Base-by-base conservation (phyloP, 1,139 yeast genomes). In the Nadsonia starkeyi-henricii region DNA sequence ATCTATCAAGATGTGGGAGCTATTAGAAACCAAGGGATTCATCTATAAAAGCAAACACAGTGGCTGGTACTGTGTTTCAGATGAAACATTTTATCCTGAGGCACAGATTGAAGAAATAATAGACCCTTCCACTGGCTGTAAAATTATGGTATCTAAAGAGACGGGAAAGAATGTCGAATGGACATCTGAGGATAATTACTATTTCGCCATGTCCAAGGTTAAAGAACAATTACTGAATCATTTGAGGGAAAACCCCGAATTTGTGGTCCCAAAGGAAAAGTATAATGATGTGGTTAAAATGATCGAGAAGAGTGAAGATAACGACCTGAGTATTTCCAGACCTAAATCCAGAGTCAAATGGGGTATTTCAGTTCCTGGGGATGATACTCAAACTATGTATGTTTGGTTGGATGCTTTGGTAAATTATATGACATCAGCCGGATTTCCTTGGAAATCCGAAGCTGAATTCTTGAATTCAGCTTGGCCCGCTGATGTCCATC, bases 401-500 rank as follows among this genome's bases (percentile, higher is more conserved):
- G 99, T 91, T 9, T 91, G 99, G 99, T 83, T 91, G 53, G 99
- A 91, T 66, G 99, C 99, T 0, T 71, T 91, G 48, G 72, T 85
- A 45, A 91, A 88, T 61, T 91, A 91, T 61, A 51, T 88, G 9
- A 85, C 96, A 0, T 77, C 86, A 0, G 71, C 81, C 2, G 88
- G 85, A 1, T 84, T 78, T 51, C 81, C 85, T 2, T 61, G 65
- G 63, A 58, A 60, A 15, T 42, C 50, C 45, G 51, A 49, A 21
- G 23, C 51, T 8, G 53, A 50, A 4, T 48, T 41, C 23, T 53
- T 49, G n/a, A 49, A 49, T 20, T 50, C 55, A 36, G 36, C 50
- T 46, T 78, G 81, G 79, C 83, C 82, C 0, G 77, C 71, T 0
- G 74, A 89, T 5, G 78, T 81, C 0, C 97, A 91, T 62, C 70